phyloP scores from a whole-genome alignment of 2,329 filamentous ascomycete species.

The Sporothrix inflata region DNA sequence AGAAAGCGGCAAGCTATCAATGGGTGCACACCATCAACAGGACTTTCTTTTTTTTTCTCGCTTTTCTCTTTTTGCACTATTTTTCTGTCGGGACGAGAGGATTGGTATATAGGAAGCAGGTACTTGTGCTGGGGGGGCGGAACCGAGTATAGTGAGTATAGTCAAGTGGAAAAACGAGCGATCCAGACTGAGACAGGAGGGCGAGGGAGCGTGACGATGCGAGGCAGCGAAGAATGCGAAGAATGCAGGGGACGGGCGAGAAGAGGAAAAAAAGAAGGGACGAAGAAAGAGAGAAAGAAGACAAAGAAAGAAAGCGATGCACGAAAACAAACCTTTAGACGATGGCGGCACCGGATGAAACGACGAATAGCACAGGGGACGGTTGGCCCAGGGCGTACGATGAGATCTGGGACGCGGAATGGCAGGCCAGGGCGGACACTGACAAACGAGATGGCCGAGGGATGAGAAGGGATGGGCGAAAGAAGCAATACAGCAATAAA shows the following conservation, averaged over 20 bases:
- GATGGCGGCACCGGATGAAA: neutral
- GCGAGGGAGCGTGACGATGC: neutral
- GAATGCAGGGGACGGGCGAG: neutral
- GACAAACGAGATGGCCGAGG: neutral
- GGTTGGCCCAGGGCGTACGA: neutral
- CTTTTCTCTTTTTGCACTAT: neutral
- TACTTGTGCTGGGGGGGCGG: neutral
- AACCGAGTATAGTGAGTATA: neutral
- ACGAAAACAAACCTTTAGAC: neutral
- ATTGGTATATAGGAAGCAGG: conserved; percentile 3
- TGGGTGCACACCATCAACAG: neutral
- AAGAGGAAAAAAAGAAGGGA: neutral
- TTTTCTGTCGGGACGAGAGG: neutral
- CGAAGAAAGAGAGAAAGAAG: neutral
- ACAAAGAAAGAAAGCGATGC: neutral
- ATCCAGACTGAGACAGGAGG: neutral
- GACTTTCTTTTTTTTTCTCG: neutral
- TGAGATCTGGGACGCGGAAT: neutral
- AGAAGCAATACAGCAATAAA: neutral
- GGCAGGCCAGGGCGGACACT: neutral
- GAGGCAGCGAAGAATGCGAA: neutral
- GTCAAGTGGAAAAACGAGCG: conserved; percentile 5
- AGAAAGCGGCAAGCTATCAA: neutral
- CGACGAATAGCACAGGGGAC: neutral
- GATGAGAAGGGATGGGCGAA: neutral